Evolutionary conservation across 2,329 filamentous ascomycete species (phyloP), one percentile per base, ranked within the genome.

Genomic region (Cadophora gregata): DNA sequence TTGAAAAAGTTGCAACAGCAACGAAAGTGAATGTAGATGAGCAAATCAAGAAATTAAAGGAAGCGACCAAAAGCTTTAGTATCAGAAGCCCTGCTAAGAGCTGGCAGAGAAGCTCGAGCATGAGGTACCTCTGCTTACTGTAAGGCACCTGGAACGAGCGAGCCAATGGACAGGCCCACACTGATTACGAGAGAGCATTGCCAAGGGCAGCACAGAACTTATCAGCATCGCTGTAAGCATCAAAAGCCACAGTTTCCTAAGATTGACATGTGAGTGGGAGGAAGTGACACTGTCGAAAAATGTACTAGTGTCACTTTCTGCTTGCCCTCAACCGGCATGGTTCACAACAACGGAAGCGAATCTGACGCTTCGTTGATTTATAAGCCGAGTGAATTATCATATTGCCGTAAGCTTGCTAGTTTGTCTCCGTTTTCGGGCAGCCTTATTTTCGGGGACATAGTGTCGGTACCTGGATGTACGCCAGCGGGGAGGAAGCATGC

Each of bases 121-220:
- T 58, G 10, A 36, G 53, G 31, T 38, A 27, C 14, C 55, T 58
- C 33, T 58, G 55, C 31, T 58, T 38, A 58, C 21, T 10, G n/a
- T 9, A 58, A 31, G 21, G 5, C 36, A 58, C 14, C 19, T 16
- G 2, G 24, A 38, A n/a, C n/a, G n/a, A n/a, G n/a, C n/a, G n/a
- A n/a, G n/a, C 55, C 55, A 58, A 58, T 58, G 19, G 3, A 42
- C 12, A 10, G 12, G 1, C 21, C 8, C 4, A 4, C 36, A 4
- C 10, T 58, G 55, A 58, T 58, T 58, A 58, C 55, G 55, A 58
- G 31, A 58, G 55, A 58, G 50, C 55, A 36, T 24, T 42, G 55
- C 55, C 33, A 58, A 58, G 55, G 29, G 55, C 8, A 42, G 9
- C 10, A 58, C 55, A 58, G 33, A 9, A 14, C 55, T 58, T 33